Base-by-base conservation (phyloP, 805 yeast species). In the Wickerhamiella nectarea region DNA sequence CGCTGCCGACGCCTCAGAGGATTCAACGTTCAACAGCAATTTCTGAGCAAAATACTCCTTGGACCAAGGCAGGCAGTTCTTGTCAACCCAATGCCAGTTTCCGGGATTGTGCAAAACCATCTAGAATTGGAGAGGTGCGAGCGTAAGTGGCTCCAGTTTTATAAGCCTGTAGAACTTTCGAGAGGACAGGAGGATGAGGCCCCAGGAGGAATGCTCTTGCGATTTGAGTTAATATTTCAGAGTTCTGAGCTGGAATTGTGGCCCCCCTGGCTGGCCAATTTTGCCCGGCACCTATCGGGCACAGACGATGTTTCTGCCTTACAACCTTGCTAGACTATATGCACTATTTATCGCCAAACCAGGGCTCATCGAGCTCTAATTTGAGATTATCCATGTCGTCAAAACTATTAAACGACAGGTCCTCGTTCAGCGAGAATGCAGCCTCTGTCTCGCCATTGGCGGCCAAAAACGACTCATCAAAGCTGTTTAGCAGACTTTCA, bases 71-170 rank as follows among this genome's bases (percentile, higher is more conserved):
- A 89, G 72, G 66, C 98, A 91, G 69, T 91, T 91, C 63, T 89
- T 89, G 65, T 89, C 96, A 50, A 87, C 96, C 97, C 97, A 91
- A 70, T 91, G 98, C 98, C 98, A 89, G 67, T 89, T 89, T 64
- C 91, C 91, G 33, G 97, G 97, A 71, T 89, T 91, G 65, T 85
- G 80, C 25, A 91, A 87, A 34, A 83, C 96, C 96, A 89, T 89
- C 22, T 34, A 46, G 34, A 17, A 21, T 14, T 17, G 11, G 24
- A n/a, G 2, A 26, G 17, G 15, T 18, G 35, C n/a, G 31, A 12
- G 15, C n/a, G n/a, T n/a, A n/a, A n/a, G n/a, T n/a, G 41, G 28
- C 21, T n/a, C 14, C 20, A 11, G 14, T 28, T 11, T 11, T 28
- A 28, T 28, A 28, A 28, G 31, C 31, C 33, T 24, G 41, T 38